phyloP scores from a whole-genome alignment of 2,329 filamentous ascomycete genomes.

The Fusarium keratoplasticum region DNA sequence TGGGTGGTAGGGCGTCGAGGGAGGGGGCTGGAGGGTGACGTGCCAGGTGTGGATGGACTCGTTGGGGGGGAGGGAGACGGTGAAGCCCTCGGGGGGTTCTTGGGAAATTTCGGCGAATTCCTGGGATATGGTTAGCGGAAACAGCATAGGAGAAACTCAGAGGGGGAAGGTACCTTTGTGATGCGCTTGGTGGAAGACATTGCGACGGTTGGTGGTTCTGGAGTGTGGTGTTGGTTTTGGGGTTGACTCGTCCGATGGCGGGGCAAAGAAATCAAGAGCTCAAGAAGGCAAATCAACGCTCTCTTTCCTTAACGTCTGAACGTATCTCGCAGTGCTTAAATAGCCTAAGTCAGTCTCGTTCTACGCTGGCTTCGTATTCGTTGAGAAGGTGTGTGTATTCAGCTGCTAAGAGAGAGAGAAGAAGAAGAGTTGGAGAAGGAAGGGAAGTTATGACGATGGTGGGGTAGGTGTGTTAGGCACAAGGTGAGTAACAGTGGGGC shows the following conservation, averaged over 20 bases:
- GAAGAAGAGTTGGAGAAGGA: conserved; percentile 9
- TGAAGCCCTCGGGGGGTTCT: conserved; percentile 60
- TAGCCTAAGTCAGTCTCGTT: neutral
- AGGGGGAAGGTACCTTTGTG: conserved; percentile 51
- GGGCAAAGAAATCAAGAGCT: neutral
- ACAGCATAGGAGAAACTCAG: neutral
- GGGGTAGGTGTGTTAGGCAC: conserved; percentile 14
- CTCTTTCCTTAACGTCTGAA: neutral
- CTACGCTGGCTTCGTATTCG: neutral
- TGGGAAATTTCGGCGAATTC: conserved; percentile 65
- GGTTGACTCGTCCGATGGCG: conserved; percentile 2
- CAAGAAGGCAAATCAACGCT: neutral
- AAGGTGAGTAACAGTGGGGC: conserved; percentile 1
- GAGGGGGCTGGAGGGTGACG: conserved; percentile 59
- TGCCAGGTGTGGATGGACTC: conserved; percentile 65
- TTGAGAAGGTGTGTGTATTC: neutral
- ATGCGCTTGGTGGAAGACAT: conserved; percentile 59
- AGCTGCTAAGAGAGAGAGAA: neutral
- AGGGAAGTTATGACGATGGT: conserved; percentile 36
- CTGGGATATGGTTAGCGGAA: conserved; percentile 48
- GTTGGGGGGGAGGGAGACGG: conserved; percentile 59
- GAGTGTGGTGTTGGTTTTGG: conserved; percentile 9
- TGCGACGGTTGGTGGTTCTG: conserved; percentile 16
- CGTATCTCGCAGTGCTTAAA: neutral
- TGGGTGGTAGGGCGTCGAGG: conserved; percentile 64